phyloP scores from a whole-genome alignment of 116 monocot genomes.

The Iris pallida region DNA sequence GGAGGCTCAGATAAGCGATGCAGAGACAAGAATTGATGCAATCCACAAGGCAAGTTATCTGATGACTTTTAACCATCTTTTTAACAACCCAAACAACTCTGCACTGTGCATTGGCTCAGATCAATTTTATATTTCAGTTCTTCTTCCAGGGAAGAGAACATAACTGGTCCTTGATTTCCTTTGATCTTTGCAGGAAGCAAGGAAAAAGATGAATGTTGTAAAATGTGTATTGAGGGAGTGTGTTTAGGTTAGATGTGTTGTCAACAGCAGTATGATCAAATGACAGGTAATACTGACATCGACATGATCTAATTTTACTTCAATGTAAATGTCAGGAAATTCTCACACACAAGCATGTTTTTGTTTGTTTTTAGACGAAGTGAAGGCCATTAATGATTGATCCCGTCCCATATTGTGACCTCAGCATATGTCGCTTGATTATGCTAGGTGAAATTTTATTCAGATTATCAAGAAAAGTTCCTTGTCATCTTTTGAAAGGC shows the following conservation, averaged over 20 bases:
- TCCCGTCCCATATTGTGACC: too few relatives aligned
- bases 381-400: too few relatives aligned
- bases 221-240: conserved; percentile 51
- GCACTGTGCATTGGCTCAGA: background rate
- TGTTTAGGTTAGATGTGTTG: background rate
- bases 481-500: too few relatives aligned
- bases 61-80: background rate
- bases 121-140: background rate
- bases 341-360: too few relatives aligned
- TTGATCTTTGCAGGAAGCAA: conserved; percentile 41
- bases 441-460: too few relatives aligned
- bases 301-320: too few relatives aligned
- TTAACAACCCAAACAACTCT: background rate
- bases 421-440: too few relatives aligned
- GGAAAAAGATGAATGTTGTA: conserved; percentile 56
- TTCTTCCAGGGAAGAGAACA: background rate
- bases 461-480: too few relatives aligned
- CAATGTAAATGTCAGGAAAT: too few relatives aligned
- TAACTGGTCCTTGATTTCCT: background rate
- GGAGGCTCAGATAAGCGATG: conserved; percentile 50
- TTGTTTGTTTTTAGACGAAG: too few relatives aligned
- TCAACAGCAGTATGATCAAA: too few relatives aligned
- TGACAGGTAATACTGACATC: too few relatives aligned
- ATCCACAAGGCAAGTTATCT: conserved; percentile 48
- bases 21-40: conserved; percentile 50